Conservation (phyloP, 2,329 filamentous ascomycete genomes). For the Cytospora piceae region DNA sequence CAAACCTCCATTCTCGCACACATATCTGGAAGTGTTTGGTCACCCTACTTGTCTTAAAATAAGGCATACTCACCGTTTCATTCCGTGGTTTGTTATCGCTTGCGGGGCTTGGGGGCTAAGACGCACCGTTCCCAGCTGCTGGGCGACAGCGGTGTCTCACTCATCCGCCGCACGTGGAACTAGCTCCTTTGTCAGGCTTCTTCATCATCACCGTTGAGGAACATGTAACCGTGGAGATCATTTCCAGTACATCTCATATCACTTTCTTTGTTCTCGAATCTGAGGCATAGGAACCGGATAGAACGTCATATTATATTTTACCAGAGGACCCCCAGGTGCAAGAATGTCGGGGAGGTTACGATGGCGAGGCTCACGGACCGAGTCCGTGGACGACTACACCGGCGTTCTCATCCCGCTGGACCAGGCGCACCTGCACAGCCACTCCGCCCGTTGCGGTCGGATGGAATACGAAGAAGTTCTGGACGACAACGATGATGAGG, state of each 20-base stretch:
- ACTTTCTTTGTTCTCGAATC: not conserved
- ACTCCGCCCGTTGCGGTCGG: conserved; percentile 52
- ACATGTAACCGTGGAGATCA: not conserved
- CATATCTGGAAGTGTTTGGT: not conserved
- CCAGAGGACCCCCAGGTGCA: not conserved
- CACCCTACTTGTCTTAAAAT: not conserved
- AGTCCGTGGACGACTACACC: conserved; percentile 55
- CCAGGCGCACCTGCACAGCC: conserved; percentile 59
- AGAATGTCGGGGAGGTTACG: conserved; percentile 22
- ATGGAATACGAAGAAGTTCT: conserved; percentile 48
- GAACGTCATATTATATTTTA: not conserved
- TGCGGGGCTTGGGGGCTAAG: not conserved
- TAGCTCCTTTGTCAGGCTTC: not conserved
- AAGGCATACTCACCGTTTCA: not conserved
- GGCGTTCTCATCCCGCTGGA: conserved; percentile 58
- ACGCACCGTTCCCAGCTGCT: not conserved
- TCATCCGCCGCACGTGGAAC: not conserved
- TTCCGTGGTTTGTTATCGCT: not conserved
- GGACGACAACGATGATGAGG: conserved; percentile 45
- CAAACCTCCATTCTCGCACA: not conserved
- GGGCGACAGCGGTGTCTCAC: not conserved
- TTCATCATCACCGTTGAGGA: not conserved
- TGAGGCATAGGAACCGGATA: not conserved
- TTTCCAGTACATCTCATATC: not conserved
- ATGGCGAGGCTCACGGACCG: conserved; percentile 38